Base-by-base conservation (phyloP, 371 early-diverging fungal genomes). In the Lichtheimia ramosa region DNA sequence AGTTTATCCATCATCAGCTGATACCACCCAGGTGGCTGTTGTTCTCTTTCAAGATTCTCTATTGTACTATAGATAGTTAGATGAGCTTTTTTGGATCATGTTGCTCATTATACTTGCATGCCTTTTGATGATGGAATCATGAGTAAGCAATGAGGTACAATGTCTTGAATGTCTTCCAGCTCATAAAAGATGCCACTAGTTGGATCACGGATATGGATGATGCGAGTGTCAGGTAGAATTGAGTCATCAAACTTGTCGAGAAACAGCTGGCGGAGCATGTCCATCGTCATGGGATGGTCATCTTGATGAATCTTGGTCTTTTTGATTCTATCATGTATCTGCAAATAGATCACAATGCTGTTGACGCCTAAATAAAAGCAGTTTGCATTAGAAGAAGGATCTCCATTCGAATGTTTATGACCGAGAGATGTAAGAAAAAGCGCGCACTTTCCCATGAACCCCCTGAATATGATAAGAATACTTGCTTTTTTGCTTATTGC, bases 161-260 rank as follows among this genome's bases (percentile, higher is more conserved):
- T 79, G 34, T 88, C 86, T 2, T 52, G 41, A 54, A 83, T 48
- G 49, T 87, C 81, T 61, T 87, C 88, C 16, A 89, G 76, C 49
- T 86, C 86, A 53, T 89, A 87, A 18, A 78, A 74, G 55, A 85
- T 73, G 27, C 71, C 65, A 4, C 77, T 62, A 3, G 68, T 62
- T 0, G 82, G 67, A 48, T 88, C 86, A 25, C 73, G 79, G 28
- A 89, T 81, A 51, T 86, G 83, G 42, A 86, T 77, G 51, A 53
- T 73, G 25, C 34, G 27, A 23, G 24, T 50, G n/a, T 53, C 42
- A 40, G 20, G 48, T 5, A 24, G 34, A 6, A 34, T 34, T 4
- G 34, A 10, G n/a, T 73, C 66, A 23, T 69, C 69, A 57, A 83
- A 85, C 28, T 77, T 74, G 54, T 78, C 69, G 51, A 74, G 63